These are phyloP conservation scores for Podila verticillata DNA, from an alignment of 192 early-diverging fungal genomes.

Conservation along the genomic window DNA sequence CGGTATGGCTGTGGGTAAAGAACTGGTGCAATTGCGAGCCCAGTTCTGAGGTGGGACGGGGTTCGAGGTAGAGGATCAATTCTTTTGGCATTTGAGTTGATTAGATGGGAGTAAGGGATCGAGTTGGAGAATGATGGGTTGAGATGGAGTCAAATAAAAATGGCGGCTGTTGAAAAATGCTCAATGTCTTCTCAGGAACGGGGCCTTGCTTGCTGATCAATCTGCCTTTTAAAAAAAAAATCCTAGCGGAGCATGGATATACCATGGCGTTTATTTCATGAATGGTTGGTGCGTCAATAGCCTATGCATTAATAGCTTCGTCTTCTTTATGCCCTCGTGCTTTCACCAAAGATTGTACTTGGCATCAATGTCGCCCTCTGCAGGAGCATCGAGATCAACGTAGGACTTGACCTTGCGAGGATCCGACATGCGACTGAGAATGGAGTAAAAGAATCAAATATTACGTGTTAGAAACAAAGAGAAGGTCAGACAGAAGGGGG, in stretches of 20 bases:
- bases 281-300: too few relatives aligned
- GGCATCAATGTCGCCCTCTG: conserved; percentile 75
- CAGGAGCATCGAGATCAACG: conserved; percentile 89
- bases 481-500: not conserved
- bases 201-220: too few relatives aligned
- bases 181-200: too few relatives aligned
- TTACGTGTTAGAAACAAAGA: not conserved
- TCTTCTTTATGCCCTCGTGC: too few relatives aligned
- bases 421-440: conserved; percentile 57
- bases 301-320: too few relatives aligned
- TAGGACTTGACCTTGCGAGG: conserved; percentile 87
- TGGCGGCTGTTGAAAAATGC: too few relatives aligned
- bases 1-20: not conserved
- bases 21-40: conserved; percentile 6
- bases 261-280: too few relatives aligned
- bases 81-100: conserved; percentile 23
- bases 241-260: too few relatives aligned
- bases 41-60: not conserved
- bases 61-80: conserved; percentile 38
- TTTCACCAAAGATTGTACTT: conserved; percentile 56
- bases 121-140: not conserved
- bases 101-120: not conserved
- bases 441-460: not conserved
- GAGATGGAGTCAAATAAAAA: too few relatives aligned
- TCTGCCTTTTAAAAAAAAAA: too few relatives aligned